Evolutionary conservation across 768 basidiomycete species (phyloP).

Genomic region (Cyathus striatus): DNA sequence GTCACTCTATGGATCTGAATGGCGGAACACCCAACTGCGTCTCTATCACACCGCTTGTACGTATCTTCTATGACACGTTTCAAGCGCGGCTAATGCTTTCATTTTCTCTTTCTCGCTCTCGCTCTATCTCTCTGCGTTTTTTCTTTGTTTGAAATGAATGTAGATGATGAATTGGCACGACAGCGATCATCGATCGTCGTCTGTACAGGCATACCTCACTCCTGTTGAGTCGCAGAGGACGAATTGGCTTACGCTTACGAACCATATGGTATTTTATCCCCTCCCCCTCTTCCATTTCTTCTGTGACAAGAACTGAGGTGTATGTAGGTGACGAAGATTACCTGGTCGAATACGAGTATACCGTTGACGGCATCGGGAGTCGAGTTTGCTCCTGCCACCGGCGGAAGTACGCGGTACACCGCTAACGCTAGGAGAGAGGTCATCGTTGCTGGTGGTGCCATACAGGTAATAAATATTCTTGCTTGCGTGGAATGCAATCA

Average conservation of each 20-base stretch:
- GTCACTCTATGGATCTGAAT: conserved; percentile 43
- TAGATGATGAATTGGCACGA: conserved; percentile 46
- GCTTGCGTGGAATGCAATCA: neutral
- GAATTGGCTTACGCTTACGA: conserved; percentile 45
- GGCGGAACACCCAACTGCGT: conserved; percentile 54
- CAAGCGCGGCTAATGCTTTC: neutral
- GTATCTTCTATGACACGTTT: conserved; percentile 6
- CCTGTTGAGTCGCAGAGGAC: conserved; percentile 42
- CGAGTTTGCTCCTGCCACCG: conserved; percentile 36
- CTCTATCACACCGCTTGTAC: conserved; percentile 46
- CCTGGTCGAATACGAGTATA: conserved; percentile 25
- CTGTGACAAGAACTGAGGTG: neutral
- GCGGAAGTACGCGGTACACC: conserved; percentile 29
- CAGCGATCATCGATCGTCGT: conserved; percentile 47
- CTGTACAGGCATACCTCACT: conserved; percentile 47
- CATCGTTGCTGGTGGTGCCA: conserved; percentile 49
- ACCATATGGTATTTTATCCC: conserved; percentile 24
- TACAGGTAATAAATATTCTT: conserved; percentile 21
- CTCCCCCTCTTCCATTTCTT: neutral
- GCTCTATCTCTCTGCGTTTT: too few relatives aligned
- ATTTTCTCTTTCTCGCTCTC: neutral
- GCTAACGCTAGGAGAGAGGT: conserved; percentile 43
- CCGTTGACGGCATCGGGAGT: conserved; percentile 41
- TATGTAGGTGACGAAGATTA: conserved; percentile 43
- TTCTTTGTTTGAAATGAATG: too few relatives aligned